Evolutionary conservation across 2,329 filamentous ascomycete genomes (phyloP).

Genomic region (Colletotrichum cuscutae): DNA sequence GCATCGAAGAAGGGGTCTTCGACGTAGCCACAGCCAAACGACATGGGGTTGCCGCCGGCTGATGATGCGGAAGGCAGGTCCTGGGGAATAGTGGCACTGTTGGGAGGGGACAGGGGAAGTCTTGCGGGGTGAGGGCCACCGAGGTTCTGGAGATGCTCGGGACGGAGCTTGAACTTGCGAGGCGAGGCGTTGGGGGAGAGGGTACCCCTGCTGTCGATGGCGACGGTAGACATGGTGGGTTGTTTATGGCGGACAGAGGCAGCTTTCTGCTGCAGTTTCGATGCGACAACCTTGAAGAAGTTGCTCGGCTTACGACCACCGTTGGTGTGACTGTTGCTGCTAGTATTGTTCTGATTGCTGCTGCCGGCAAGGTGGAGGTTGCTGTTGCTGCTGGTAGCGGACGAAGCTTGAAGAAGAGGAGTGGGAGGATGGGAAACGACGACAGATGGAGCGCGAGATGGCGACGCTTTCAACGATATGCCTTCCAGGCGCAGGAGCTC

Average conservation of each 20-base stretch:
- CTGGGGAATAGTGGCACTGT: conserved; percentile 41
- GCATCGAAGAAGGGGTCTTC: conserved; percentile 52
- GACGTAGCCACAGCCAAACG: conserved; percentile 49
- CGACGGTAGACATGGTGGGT: conserved; percentile 34
- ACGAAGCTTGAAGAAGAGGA: conserved; percentile 40
- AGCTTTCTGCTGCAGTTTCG: conserved; percentile 52
- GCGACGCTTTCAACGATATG: conserved; percentile 53
- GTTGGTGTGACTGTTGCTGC: conserved; percentile 12
- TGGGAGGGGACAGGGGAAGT: conserved; percentile 37
- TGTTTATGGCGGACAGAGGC: conserved; percentile 43
- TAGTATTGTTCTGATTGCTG: conserved; percentile 35
- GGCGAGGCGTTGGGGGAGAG: conserved; percentile 38
- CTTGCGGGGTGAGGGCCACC: conserved; percentile 36
- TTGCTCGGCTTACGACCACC: conserved; percentile 47
- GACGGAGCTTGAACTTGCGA: conserved; percentile 46
- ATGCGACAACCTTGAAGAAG: conserved; percentile 53
- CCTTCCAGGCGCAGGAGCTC: conserved; percentile 58
- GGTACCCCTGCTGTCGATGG: conserved; percentile 27
- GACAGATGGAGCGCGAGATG: conserved; percentile 35
- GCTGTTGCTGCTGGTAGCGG: conserved; percentile 40
- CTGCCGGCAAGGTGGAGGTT: conserved; percentile 45
- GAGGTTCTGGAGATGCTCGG: conserved; percentile 35
- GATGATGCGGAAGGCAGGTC: conserved; percentile 28
- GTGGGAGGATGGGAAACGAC: conserved; percentile 34
- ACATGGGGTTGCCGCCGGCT: conserved; percentile 23